Conservation (phyloP, 148 eudicot genomes). For the Chenopodium quinoa region DNA sequence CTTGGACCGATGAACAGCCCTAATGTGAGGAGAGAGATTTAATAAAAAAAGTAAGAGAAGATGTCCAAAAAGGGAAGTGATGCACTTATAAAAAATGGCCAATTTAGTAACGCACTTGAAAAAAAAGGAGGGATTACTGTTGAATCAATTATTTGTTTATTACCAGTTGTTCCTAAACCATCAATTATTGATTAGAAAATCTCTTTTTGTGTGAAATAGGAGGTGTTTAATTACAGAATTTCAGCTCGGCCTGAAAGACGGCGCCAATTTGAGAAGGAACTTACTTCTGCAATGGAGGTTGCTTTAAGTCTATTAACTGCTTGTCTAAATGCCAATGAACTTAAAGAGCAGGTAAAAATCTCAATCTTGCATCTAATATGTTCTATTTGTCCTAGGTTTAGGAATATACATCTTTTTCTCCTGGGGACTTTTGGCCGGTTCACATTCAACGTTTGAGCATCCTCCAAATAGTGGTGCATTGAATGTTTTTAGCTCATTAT, state of each 20-base stretch:
- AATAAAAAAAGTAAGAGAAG: too few relatives aligned
- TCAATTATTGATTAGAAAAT: neutral
- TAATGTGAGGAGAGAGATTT: too few relatives aligned
- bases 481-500: neutral
- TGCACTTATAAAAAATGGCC: too few relatives aligned
- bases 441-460: neutral
- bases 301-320: conserved; percentile 79
- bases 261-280: conserved; percentile 89
- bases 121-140: neutral
- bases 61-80: too few relatives aligned
- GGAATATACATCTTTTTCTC: neutral
- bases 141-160: neutral
- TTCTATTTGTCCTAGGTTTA: neutral
- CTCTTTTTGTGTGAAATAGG: conserved; percentile 45
- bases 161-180: neutral
- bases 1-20: too few relatives aligned
- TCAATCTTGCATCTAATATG: conserved; percentile 11
- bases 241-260: conserved; percentile 96
- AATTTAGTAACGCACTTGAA: neutral
- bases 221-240: conserved; percentile 85
- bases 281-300: conserved; percentile 70
- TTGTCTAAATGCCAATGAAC: conserved; percentile 71
- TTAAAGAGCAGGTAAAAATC: conserved; percentile 78
- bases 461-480: conserved; percentile 10
- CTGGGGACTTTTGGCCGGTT: neutral